phyloP scores from a whole-genome alignment of 2,329 filamentous ascomycete genomes.

The Apiospora hydei region DNA sequence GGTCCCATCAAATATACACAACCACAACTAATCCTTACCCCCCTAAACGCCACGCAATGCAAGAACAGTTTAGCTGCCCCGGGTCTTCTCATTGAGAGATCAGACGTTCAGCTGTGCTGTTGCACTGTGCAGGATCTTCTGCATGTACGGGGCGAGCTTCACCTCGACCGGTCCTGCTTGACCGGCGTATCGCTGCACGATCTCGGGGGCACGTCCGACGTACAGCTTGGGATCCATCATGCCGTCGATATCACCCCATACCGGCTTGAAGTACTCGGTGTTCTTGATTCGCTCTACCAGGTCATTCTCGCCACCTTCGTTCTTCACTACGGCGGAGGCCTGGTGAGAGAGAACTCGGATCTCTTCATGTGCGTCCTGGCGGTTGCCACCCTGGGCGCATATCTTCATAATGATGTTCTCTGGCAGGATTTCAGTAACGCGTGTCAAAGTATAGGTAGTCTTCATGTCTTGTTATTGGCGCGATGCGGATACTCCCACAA shows the following conservation, averaged over 20 bases:
- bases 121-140: conserved; percentile 43
- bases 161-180: conserved; percentile 47
- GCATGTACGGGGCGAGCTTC: conserved; percentile 47
- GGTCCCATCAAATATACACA: not conserved
- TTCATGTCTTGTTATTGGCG: not conserved
- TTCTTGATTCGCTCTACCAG: conserved; percentile 78
- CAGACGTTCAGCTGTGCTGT: conserved; percentile 50
- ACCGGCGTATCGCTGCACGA: conserved; percentile 55
- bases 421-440: not conserved
- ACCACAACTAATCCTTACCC: not conserved
- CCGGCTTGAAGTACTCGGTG: conserved; percentile 76
- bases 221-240: conserved; percentile 69
- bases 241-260: conserved; percentile 72
- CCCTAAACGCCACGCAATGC: conserved; percentile 12
- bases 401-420: conserved; percentile 42
- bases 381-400: conserved; percentile 37
- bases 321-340: conserved; percentile 67
- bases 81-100: conserved; percentile 3
- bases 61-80: conserved; percentile 8
- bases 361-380: conserved; percentile 49
- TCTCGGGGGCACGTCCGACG: conserved; percentile 52
- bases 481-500: not conserved
- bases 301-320: conserved; percentile 69
- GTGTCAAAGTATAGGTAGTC: not conserved
- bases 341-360: conserved; percentile 84